phyloP scores from a whole-genome alignment of 139 green algal species.

The Mychonastes homosphaera region DNA sequence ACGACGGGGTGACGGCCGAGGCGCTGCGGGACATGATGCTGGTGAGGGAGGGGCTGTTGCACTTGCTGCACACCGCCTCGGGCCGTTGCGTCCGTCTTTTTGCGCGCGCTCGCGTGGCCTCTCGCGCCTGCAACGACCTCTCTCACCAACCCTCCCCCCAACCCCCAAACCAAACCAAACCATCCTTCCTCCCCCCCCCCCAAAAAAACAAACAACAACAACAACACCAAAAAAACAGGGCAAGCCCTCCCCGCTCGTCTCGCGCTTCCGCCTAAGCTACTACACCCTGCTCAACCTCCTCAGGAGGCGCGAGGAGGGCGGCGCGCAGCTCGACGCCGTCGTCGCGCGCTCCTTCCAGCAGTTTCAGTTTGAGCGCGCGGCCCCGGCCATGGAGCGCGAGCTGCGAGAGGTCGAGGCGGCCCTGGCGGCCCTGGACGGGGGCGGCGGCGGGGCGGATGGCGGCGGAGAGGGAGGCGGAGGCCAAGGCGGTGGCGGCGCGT shows the following conservation, averaged over 20 bases:
- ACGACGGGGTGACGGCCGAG: conserved; percentile 45
- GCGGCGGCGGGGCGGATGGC: not conserved
- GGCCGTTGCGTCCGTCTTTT: not conserved
- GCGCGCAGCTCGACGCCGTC: conserved; percentile 72
- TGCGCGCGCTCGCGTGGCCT: not conserved
- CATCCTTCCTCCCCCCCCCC: conserved; percentile 40
- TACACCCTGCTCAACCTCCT: conserved; percentile 86
- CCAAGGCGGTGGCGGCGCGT: conserved; percentile 31
- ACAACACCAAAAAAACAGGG: conserved; percentile 17
- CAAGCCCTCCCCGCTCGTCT: conserved; percentile 38
- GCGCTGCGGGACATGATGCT: conserved; percentile 25
- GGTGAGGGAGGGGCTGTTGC: conserved; percentile 3
- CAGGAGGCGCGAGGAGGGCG: conserved; percentile 59
- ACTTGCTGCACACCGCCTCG: not conserved
- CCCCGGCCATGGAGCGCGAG: conserved; percentile 26
- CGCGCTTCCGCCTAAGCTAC: conserved; percentile 35
- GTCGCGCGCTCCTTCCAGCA: conserved; percentile 86
- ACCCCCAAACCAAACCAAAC: not conserved
- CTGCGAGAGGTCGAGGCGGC: conserved; percentile 13
- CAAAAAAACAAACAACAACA: not conserved
- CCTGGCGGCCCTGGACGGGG: conserved; percentile 9
- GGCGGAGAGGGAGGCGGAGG: conserved; percentile 27
- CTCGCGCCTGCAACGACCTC: not conserved
- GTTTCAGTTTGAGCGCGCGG: conserved; percentile 73
- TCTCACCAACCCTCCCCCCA: not conserved